Conservation (phyloP, 768 basidiomycete species). For the Boletales sp. region DNA sequence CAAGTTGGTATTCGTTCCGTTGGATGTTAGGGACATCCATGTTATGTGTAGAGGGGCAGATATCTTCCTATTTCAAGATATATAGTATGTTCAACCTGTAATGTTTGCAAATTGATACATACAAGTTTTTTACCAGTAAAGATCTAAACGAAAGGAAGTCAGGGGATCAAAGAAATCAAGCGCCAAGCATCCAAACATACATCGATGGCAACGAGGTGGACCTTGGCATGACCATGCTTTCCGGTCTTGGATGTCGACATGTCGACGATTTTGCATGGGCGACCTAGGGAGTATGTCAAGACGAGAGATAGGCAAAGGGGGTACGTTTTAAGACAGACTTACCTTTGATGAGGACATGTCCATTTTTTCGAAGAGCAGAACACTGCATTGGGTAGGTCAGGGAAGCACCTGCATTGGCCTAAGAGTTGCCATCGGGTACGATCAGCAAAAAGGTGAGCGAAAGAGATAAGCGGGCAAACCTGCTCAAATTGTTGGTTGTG, state of each 20-base stretch:
- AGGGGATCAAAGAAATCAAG: neutral
- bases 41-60: constrained; percentile 97
- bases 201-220: constrained; percentile 95
- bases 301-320: neutral
- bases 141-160: constrained; percentile 53
- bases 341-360: constrained; percentile 96
- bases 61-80: constrained; percentile 67
- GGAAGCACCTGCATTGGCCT: constrained; percentile 76
- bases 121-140: constrained; percentile 98
- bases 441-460: constrained; percentile 12
- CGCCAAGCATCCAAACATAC: constrained; percentile 46
- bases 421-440: constrained; percentile 15
- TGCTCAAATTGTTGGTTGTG: constrained; percentile 88
- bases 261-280: constrained; percentile 98
- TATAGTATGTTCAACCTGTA: constrained; percentile 2
- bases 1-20: constrained; percentile 89
- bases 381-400: constrained; percentile 87
- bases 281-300: constrained; percentile 38
- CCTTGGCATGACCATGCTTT: constrained; percentile 99
- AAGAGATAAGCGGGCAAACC: constrained; percentile 38
- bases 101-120: constrained; percentile 22
- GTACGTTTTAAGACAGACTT: neutral
- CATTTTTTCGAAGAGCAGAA: constrained; percentile 91
- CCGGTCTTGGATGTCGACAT: constrained; percentile 99
- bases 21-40: constrained; percentile 97